These are phyloP conservation scores for Pilaira anomala DNA, from an alignment of 192 early-diverging fungal genomes.

Conservation along the genomic window DNA sequence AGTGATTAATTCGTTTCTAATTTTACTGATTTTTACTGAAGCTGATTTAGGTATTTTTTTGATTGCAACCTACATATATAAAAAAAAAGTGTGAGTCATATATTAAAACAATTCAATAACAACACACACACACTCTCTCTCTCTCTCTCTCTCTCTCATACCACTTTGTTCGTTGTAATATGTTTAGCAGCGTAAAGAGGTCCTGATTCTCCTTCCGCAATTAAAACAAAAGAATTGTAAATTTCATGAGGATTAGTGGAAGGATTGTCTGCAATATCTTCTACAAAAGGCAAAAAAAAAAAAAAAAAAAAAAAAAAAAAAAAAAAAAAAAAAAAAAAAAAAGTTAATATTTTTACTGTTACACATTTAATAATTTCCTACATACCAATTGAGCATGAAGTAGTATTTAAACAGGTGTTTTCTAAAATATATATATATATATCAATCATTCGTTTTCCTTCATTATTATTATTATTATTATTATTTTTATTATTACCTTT, in stretches of 20 bases:
- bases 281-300: background rate
- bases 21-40: conserved; percentile 84
- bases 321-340: background rate
- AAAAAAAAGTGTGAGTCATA: too few relatives aligned
- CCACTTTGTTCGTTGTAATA: conserved; percentile 32
- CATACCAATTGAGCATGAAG: too few relatives aligned
- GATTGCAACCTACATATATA: conserved; percentile 75
- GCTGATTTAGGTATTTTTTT: conserved; percentile 88
- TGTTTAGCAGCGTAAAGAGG: conserved; percentile 81
- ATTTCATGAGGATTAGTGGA: conserved; percentile 74
- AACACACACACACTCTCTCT: too few relatives aligned
- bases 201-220: conserved; percentile 93
- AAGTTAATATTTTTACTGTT: background rate
- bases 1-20: conserved; percentile 83
- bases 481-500: background rate
- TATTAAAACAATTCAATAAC: background rate
- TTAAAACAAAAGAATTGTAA: conserved; percentile 81
- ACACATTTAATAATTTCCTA: too few relatives aligned
- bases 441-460: background rate
- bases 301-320: too few relatives aligned
- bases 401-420: too few relatives aligned
- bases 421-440: background rate
- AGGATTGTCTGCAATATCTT: conserved; percentile 34
- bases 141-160: too few relatives aligned
- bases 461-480: background rate